These are phyloP conservation scores for Cardiosporidium cionae DNA, from an alignment of 169 alveolate species.

Conservation along the genomic window DNA sequence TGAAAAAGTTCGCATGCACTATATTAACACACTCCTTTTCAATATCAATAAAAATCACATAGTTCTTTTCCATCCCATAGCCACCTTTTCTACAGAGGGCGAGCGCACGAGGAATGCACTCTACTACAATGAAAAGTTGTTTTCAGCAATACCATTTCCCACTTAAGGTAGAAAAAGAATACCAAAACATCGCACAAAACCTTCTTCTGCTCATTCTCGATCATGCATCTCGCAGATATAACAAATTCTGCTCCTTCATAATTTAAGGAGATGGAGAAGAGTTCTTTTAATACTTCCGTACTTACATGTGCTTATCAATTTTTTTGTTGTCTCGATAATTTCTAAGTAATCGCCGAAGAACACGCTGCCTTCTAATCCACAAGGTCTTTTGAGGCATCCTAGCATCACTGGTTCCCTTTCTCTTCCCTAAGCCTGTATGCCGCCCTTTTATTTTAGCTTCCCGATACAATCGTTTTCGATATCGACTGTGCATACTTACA, in stretches of 20 bases:
- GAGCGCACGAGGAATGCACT: too few relatives aligned
- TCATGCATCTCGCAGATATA: background rate
- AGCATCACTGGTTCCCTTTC: constrained; percentile 94
- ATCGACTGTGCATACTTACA: constrained; percentile 89
- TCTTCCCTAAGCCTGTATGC: constrained; percentile 94
- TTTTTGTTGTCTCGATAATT: constrained; percentile 91
- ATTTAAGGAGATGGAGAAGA: too few relatives aligned
- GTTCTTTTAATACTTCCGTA: background rate
- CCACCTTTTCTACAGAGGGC: too few relatives aligned
- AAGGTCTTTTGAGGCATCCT: constrained; percentile 92
- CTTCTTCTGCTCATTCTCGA: background rate
- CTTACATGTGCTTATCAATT: constrained; percentile 84
- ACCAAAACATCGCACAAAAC: background rate
- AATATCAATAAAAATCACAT: background rate
- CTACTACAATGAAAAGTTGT: too few relatives aligned
- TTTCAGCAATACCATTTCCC: too few relatives aligned
- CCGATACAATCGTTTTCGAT: constrained; percentile 75
- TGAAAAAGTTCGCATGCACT: background rate
- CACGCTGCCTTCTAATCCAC: constrained; percentile 98
- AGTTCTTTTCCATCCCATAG: background rate
- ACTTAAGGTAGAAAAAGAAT: background rate
- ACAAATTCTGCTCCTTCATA: too few relatives aligned
- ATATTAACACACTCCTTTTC: background rate
- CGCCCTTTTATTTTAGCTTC: constrained; percentile 92
- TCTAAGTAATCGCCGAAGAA: constrained; percentile 90